A percentile compares a stretch with the other conserved stretches of the same genome.
These are phyloP conservation scores for Chalciporus pseudorubinellus DNA, from an alignment of 768 basidiomycete species.

Conservation along the genomic window DNA sequence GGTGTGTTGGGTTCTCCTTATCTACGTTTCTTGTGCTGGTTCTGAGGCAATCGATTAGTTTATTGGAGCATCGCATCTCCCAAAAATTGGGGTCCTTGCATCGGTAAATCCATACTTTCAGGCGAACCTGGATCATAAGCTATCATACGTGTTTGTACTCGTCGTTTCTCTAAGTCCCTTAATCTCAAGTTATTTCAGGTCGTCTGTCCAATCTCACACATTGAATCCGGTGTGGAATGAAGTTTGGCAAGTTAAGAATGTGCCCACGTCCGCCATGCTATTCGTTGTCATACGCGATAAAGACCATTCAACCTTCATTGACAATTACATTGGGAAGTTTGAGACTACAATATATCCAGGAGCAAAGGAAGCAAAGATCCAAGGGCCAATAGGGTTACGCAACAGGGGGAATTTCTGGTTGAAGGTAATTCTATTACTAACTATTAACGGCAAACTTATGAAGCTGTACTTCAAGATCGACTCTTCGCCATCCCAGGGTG, in stretches of 20 bases:
- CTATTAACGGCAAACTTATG: conserved; percentile 6
- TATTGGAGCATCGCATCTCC: conserved; percentile 66
- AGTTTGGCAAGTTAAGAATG: conserved; percentile 68
- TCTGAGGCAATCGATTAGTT: conserved; percentile 42
- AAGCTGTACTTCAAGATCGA: conserved; percentile 46
- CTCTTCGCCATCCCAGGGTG: conserved; percentile 42
- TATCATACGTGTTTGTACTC: conserved; percentile 61
- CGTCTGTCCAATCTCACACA: conserved; percentile 58
- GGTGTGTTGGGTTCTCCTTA: conserved; percentile 29
- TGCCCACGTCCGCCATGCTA: conserved; percentile 60
- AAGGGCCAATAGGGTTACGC: conserved; percentile 48
- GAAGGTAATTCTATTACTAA: conserved; percentile 43
- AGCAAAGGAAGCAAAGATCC: conserved; percentile 62
- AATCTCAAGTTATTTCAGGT: conserved; percentile 39
- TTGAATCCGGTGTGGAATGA: conserved; percentile 75
- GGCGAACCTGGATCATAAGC: conserved; percentile 58
- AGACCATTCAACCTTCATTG: conserved; percentile 53
- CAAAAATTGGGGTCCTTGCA: conserved; percentile 66
- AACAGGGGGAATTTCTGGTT: conserved; percentile 65
- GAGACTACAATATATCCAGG: conserved; percentile 52
- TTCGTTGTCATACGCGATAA: conserved; percentile 67
- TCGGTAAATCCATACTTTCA: conserved; percentile 71
- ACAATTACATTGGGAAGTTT: conserved; percentile 67
- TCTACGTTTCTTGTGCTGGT: background rate
- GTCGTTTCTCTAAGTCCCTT: background rate